Evolutionary conservation across 2,329 filamentous ascomycete genomes (phyloP).

Genomic region (Talaromyces sp.): DNA sequence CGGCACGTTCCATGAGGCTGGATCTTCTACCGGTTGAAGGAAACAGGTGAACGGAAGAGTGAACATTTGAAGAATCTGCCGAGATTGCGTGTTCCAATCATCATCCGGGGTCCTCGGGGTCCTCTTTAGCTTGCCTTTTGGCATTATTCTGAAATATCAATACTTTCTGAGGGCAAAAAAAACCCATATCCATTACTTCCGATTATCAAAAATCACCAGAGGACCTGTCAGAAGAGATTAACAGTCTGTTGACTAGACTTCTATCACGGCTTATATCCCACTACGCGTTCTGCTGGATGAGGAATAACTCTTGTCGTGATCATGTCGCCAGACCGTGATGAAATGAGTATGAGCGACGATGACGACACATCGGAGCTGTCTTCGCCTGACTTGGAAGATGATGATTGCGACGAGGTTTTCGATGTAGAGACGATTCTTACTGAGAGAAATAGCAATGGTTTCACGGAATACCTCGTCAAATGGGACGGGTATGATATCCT

Average conservation of each 20-base stretch:
- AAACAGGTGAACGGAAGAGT: not conserved
- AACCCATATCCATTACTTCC: too few relatives aligned
- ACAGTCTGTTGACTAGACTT: too few relatives aligned
- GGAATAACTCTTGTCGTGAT: not conserved
- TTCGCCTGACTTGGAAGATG: conserved; percentile 40
- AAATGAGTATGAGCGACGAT: not conserved
- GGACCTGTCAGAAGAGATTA: too few relatives aligned
- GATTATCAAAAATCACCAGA: too few relatives aligned
- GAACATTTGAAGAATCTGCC: not conserved
- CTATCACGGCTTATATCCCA: too few relatives aligned
- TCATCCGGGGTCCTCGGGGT: too few relatives aligned
- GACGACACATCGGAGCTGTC: not conserved
- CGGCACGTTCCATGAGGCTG: not conserved
- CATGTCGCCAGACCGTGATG: not conserved
- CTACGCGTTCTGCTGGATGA: too few relatives aligned
- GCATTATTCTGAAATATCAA: too few relatives aligned
- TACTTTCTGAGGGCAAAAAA: too few relatives aligned
- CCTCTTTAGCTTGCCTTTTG: too few relatives aligned
- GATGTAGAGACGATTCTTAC: conserved; percentile 56
- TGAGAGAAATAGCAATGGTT: conserved; percentile 42
- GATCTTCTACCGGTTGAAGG: not conserved
- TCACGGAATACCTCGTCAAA: conserved; percentile 60
- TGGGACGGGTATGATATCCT: conserved; percentile 65
- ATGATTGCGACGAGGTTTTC: conserved; percentile 29
- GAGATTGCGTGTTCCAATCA: too few relatives aligned